Evolutionary conservation across 164 flowering plant species (phyloP).

Genomic region (Umbilicus rupestris): DNA sequence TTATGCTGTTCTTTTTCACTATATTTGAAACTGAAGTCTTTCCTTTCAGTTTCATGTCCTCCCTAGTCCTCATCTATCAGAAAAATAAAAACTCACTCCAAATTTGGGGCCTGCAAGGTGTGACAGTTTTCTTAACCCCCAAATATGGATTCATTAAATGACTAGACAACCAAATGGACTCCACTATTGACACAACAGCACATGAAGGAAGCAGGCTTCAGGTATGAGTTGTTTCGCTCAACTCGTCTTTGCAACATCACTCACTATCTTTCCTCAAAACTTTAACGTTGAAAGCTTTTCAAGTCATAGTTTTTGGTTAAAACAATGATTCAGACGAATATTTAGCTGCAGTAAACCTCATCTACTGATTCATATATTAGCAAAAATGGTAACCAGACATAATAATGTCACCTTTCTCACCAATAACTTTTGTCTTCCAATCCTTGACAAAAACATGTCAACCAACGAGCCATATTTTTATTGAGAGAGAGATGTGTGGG

Average conservation of each 20-base stretch:
- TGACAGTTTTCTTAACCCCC: conserved; percentile 7
- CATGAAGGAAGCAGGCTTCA: neutral
- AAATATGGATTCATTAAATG: neutral
- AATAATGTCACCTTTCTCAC: neutral
- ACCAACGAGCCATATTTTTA: neutral
- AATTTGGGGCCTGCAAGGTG: neutral
- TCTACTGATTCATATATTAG: neutral
- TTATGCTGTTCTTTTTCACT: neutral
- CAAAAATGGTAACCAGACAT: conserved; percentile 1
- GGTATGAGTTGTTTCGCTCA: conserved; percentile 3
- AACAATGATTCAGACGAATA: neutral
- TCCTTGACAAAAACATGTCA: neutral
- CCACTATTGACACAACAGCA: neutral
- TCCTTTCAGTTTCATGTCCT: too few species aligned
- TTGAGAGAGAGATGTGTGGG: neutral
- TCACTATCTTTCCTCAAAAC: neutral
- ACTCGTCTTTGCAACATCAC: neutral
- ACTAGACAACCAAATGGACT: neutral
- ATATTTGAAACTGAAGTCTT: too few species aligned
- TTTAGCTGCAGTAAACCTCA: neutral
- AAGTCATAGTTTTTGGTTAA: neutral
- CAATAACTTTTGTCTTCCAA: neutral
- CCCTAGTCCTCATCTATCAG: too few species aligned
- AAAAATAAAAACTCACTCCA: neutral
- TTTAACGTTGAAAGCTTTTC: too few species aligned